phyloP scores from a whole-genome alignment of 2,329 filamentous ascomycete species.

The Alternaria angustiovoidea region DNA sequence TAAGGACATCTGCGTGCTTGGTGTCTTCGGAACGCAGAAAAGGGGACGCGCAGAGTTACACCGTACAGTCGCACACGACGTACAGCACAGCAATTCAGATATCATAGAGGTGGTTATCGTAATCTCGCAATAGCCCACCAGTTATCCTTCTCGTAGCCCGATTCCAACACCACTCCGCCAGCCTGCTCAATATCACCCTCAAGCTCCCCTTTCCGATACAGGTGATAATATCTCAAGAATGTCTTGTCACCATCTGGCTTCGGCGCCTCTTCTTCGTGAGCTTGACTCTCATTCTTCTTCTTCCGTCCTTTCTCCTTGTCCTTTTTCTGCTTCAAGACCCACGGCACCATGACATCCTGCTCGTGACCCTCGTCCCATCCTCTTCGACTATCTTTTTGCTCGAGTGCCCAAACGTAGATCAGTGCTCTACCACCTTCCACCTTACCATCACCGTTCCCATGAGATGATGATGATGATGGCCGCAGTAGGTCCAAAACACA shows the following conservation, averaged over 20 bases:
- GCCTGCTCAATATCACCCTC: conserved; percentile 78
- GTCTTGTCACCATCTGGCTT: conserved; percentile 58
- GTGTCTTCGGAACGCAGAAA: not conserved
- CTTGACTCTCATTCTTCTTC: conserved; percentile 3
- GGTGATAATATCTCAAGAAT: conserved; percentile 92
- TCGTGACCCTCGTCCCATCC: conserved; percentile 85
- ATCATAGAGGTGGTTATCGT: conserved; percentile 3
- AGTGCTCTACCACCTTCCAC: conserved; percentile 68
- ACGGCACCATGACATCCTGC: conserved; percentile 95
- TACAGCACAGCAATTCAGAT: not conserved
- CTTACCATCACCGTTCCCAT: not conserved
- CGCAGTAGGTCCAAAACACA: conserved; percentile 74
- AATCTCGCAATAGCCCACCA: conserved; percentile 83
- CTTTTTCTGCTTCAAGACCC: conserved; percentile 72
- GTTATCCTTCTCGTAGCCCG: conserved; percentile 96
- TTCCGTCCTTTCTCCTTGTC: conserved; percentile 34
- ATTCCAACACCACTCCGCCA: conserved; percentile 77
- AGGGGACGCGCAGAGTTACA: not conserved
- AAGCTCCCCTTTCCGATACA: conserved; percentile 87
- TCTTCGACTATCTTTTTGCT: conserved; percentile 84
- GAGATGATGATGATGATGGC: not conserved
- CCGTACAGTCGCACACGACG: not conserved
- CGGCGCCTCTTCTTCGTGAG: not conserved
- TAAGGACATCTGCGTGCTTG: not conserved
- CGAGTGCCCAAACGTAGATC: conserved; percentile 94